phyloP scores from a whole-genome alignment of 768 basidiomycete genomes.

The Lactarius quietus region DNA sequence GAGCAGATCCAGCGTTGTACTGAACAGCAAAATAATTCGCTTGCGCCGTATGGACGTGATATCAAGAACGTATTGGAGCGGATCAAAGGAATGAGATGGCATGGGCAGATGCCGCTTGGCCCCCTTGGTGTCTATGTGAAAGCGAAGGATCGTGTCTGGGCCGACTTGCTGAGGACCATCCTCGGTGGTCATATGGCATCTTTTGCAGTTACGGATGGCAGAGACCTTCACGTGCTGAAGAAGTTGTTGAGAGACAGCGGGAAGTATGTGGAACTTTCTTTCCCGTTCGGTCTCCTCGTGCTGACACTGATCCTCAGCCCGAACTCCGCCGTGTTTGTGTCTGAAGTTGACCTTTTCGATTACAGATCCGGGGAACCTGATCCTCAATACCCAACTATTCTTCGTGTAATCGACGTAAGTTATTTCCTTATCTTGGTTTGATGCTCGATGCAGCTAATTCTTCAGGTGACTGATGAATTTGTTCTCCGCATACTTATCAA shows the following conservation, averaged over 20 bases:
- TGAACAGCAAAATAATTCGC: conserved; percentile 52
- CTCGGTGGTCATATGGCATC: conserved; percentile 57
- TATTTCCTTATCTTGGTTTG: background rate
- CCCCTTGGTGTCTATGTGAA: conserved; percentile 80
- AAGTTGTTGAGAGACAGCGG: conserved; percentile 51
- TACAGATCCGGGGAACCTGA: conserved; percentile 71
- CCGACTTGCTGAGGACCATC: conserved; percentile 56
- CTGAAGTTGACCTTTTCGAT: conserved; percentile 77
- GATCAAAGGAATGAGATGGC: conserved; percentile 54
- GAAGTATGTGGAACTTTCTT: conserved; percentile 49
- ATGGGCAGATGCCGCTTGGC: conserved; percentile 64
- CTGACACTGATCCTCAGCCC: conserved; percentile 34
- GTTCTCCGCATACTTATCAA: conserved; percentile 84
- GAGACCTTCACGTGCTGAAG: conserved; percentile 58
- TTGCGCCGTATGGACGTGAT: conserved; percentile 58
- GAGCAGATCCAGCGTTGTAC: conserved; percentile 48
- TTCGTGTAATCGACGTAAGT: conserved; percentile 77
- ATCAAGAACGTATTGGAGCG: conserved; percentile 54
- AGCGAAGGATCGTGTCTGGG: conserved; percentile 67
- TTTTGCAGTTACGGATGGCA: conserved; percentile 70
- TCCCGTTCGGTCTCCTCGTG: background rate
- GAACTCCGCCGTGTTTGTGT: conserved; percentile 54
- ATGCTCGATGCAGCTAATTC: background rate
- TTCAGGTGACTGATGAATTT: conserved; percentile 67
- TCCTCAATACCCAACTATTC: conserved; percentile 58